These are phyloP conservation scores for Suhomyces anneliseae DNA, from an alignment of 1,139 yeast species.

Conservation along the genomic window DNA sequence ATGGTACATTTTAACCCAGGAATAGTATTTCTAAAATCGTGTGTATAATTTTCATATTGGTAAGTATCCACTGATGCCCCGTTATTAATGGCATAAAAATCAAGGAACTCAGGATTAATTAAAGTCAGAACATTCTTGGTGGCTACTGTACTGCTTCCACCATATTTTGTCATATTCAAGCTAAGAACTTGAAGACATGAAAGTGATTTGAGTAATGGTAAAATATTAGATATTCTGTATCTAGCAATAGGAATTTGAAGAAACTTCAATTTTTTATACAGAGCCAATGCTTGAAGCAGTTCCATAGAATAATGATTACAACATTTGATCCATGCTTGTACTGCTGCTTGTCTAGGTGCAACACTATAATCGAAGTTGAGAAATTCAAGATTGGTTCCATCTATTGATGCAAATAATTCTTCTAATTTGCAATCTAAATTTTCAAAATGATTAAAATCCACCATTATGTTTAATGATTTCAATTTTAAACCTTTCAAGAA, in stretches of 20 bases:
- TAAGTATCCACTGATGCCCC: background rate
- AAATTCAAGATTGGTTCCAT: conserved; percentile 7
- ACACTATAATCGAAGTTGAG: conserved; percentile 13
- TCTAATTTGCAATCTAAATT: conserved; percentile 14
- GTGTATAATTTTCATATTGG: conserved; percentile 12
- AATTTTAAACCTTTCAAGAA: conserved; percentile 12
- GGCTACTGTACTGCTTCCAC: background rate
- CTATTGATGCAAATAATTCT: conserved; percentile 9
- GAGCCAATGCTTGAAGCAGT: background rate
- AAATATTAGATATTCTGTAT: conserved; percentile 5
- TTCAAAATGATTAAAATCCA: conserved; percentile 18
- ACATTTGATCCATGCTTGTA: background rate
- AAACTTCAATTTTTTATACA: conserved; percentile 10
- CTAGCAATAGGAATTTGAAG: conserved; percentile 11
- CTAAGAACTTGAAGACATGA: background rate
- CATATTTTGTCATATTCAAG: conserved; percentile 6
- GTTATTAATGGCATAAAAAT: conserved; percentile 4
- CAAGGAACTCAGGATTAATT: conserved; percentile 6
- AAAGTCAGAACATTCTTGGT: conserved; percentile 5
- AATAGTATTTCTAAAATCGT: conserved; percentile 6
- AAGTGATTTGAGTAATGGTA: conserved; percentile 4
- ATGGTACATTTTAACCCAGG: conserved; percentile 2
- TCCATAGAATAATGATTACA: conserved; percentile 5
- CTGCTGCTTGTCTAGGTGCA: background rate
- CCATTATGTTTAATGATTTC: conserved; percentile 13